These are phyloP conservation scores for Coniophora puteana DNA, from an alignment of 1,284 basidiomycete genomes.

Conservation along the genomic window DNA sequence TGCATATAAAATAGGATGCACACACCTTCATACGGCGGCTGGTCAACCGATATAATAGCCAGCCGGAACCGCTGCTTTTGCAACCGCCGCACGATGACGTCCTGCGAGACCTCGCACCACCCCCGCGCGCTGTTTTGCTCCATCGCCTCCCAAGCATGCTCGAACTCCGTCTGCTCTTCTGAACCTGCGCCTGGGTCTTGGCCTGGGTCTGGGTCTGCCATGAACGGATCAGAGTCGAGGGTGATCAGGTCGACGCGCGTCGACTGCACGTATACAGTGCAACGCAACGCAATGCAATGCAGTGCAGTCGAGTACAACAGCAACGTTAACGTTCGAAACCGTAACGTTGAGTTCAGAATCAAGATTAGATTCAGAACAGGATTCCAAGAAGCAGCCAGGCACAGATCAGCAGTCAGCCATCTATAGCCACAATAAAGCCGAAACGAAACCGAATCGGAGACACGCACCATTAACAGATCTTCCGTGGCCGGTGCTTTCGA, in stretches of 20 bases:
- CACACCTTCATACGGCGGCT: constrained; percentile 57
- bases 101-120: constrained; percentile 59
- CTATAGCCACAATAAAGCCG: too few species aligned
- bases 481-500: constrained; percentile 7
- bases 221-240: constrained; percentile 67
- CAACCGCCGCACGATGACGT: constrained; percentile 46
- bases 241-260: constrained; percentile 58
- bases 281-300: constrained; percentile 1
- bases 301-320: too few species aligned
- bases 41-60: constrained; percentile 47
- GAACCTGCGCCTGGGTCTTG: constrained; percentile 14
- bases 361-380: too few species aligned
- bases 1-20: constrained; percentile 6
- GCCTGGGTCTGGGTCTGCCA: constrained; percentile 42
- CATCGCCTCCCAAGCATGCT: constrained; percentile 49
- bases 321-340: too few species aligned
- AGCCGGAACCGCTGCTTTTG: constrained; percentile 45
- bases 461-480: constrained; percentile 23
- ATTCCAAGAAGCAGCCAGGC: too few species aligned
- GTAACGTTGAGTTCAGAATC: too few species aligned
- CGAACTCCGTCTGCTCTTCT: constrained; percentile 41
- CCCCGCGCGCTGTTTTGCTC: constrained; percentile 48
- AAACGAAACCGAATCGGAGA: too few species aligned
- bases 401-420: too few species aligned
- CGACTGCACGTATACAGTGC: constrained; percentile 26